Evolutionary conservation across 2,329 filamentous ascomycete genomes (phyloP).

Genomic region (Fusarium multiceps): DNA sequence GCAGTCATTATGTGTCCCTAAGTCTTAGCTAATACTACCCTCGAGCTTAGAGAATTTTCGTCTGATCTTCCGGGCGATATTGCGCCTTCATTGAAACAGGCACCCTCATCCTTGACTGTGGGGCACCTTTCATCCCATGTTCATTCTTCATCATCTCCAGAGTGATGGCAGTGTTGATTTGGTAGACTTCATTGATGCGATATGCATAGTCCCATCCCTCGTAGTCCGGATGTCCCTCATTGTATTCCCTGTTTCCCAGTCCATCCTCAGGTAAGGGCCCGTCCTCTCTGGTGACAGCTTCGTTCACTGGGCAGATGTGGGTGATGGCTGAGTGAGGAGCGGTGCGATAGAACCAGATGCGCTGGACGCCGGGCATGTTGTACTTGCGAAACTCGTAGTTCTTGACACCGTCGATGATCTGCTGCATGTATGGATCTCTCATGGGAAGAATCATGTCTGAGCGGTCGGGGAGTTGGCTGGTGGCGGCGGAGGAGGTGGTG

Average conservation of each 20-base stretch:
- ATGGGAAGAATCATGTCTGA: neutral
- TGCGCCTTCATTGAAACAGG: neutral
- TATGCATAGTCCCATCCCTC: constrained; percentile 47
- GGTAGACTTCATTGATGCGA: constrained; percentile 39
- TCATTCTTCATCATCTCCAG: constrained; percentile 30
- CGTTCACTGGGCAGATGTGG: constrained; percentile 40
- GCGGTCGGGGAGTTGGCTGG: neutral
- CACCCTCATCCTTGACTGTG: neutral
- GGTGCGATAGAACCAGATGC: neutral
- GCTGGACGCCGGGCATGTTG: neutral
- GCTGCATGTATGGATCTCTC: neutral
- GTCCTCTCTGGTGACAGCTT: constrained; percentile 30
- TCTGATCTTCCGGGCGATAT: neutral
- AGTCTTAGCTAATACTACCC: no score
- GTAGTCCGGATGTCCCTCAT: constrained; percentile 39
- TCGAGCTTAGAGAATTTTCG: neutral
- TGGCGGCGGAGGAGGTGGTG: no score
- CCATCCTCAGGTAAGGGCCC: constrained; percentile 34
- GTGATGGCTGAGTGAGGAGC: constrained; percentile 44
- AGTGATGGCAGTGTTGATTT: constrained; percentile 30
- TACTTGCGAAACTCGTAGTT: neutral
- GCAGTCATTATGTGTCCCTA: neutral
- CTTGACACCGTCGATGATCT: neutral
- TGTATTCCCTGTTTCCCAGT: constrained; percentile 45
- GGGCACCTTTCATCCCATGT: constrained; percentile 20